Conservation (phyloP, 441 rosid species). For the Erysimum pusillum region DNA sequence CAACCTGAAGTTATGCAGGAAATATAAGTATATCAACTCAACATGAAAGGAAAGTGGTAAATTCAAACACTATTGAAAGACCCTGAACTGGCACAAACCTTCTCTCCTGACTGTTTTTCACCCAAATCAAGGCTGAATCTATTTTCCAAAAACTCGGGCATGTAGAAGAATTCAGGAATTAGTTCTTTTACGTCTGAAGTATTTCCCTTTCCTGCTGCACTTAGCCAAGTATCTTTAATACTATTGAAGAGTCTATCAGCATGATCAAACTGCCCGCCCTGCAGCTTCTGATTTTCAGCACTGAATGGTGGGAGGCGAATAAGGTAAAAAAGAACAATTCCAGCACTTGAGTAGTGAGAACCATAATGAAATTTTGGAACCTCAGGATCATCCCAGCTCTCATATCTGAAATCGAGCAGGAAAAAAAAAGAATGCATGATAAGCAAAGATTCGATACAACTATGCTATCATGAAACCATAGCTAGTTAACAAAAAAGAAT, state of each 20-base stretch:
- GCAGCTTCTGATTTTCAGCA: constrained; percentile 97
- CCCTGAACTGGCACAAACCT: constrained; percentile 64
- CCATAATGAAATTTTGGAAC: constrained; percentile 99
- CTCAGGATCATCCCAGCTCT: constrained; percentile 99
- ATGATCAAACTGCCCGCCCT: constrained; percentile 99
- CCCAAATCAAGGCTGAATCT: constrained; percentile 92
- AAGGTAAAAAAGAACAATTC: constrained; percentile 99
- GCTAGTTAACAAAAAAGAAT: constrained; percentile 22
- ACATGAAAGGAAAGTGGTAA: constrained; percentile 26
- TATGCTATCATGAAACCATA: constrained; percentile 27
- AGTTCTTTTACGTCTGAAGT: constrained; percentile 99
- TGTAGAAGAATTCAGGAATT: constrained; percentile 99
- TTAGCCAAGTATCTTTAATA: constrained; percentile 95
- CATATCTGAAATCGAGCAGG: constrained; percentile 72
- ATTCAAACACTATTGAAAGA: constrained; percentile 34
- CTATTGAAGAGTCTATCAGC: constrained; percentile 99
- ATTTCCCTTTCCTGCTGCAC: constrained; percentile 99
- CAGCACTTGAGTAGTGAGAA: constrained; percentile 99
- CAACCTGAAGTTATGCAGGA: constrained; percentile 68
- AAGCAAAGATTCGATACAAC: constrained; percentile 18
- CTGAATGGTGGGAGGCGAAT: constrained; percentile 99
- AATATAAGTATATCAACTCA: constrained; percentile 28
- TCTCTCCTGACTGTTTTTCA: constrained; percentile 98
- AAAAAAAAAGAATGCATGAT: constrained; percentile 16
- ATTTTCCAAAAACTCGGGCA: constrained; percentile 97